Evolutionary conservation across 345 rosid genomes (phyloP).

Genomic region (Camelina neglecta): DNA sequence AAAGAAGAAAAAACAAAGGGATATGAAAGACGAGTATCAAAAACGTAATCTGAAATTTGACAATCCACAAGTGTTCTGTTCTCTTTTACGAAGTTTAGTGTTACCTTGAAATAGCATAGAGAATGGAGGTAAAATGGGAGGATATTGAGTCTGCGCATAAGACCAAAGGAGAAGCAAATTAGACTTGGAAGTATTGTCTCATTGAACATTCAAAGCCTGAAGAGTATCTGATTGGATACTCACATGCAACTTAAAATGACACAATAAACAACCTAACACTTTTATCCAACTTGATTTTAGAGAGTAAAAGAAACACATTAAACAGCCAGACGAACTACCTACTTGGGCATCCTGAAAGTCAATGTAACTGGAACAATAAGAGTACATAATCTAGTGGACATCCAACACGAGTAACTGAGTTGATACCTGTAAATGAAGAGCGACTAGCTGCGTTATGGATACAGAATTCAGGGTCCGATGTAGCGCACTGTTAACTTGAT

Average conservation of each 20-base stretch:
- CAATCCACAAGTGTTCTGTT: background rate
- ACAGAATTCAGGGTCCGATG: conserved; percentile 56
- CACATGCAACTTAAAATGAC: conserved; percentile 1
- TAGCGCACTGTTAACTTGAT: conserved; percentile 55
- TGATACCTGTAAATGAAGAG: conserved; percentile 61
- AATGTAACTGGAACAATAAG: background rate
- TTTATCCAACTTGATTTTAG: background rate
- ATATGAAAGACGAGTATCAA: background rate
- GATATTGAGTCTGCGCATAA: conserved; percentile 56
- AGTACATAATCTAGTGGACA: background rate
- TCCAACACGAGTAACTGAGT: conserved; percentile 19
- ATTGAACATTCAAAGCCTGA: background rate
- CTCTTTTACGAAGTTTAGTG: background rate
- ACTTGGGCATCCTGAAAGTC: background rate
- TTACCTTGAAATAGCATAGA: conserved; percentile 57
- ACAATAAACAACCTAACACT: background rate
- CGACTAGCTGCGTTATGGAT: conserved; percentile 56
- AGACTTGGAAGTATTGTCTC: background rate
- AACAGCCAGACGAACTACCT: background rate
- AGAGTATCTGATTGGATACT: background rate
- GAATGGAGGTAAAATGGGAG: conserved; percentile 68
- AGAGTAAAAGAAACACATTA: background rate
- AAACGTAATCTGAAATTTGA: background rate
- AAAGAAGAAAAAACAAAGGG: no score
- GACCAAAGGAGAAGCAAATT: conserved; percentile 32